Evolutionary conservation across 805 yeast genomes (phyloP).

Genomic region (Saturnispora galanensis): DNA sequence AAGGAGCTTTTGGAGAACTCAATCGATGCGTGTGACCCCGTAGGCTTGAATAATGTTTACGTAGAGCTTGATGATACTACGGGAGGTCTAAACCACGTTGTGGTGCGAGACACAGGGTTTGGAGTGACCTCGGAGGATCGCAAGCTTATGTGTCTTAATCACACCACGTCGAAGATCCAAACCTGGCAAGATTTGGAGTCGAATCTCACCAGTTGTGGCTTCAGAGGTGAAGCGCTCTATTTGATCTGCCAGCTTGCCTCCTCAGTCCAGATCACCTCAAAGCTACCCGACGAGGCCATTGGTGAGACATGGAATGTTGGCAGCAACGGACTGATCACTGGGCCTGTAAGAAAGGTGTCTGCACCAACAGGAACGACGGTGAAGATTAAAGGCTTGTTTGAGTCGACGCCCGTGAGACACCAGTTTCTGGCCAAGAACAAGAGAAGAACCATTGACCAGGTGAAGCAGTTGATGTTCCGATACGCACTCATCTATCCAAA

Average conservation of each 20-base stretch:
- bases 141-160: slow-evolving; percentile 28
- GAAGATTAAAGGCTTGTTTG: slow-evolving; percentile 24
- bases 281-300: slow-evolving; percentile 21
- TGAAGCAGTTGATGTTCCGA: slow-evolving; percentile 20
- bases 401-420: slow-evolving; percentile 26
- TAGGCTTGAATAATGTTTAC: slow-evolving; percentile 16
- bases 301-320: slow-evolving; percentile 31
- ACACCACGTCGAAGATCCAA: slow-evolving; percentile 34
- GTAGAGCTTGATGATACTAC: slow-evolving; percentile 31
- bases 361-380: slow-evolving; percentile 30
- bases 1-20: slow-evolving; percentile 35
- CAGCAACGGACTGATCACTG: slow-evolving; percentile 19
- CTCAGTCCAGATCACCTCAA: slow-evolving; percentile 24
- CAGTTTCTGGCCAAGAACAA: slow-evolving; percentile 23
- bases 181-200: slow-evolving; percentile 22
- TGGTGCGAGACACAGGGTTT: slow-evolving; percentile 32
- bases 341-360: slow-evolving; percentile 17
- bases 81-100: slow-evolving; percentile 25
- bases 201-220: slow-evolving; percentile 32
- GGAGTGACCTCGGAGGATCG: slow-evolving; percentile 28
- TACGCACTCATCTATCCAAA: slow-evolving; percentile 26
- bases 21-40: slow-evolving; percentile 25
- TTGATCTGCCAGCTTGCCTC: slow-evolving; percentile 27
- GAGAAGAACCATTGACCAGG: slow-evolving; percentile 17
- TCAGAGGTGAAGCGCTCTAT: slow-evolving; percentile 41